Base-by-base conservation (phyloP, 2,329 filamentous ascomycete species). In the Cladosporium cucumerinum region DNA sequence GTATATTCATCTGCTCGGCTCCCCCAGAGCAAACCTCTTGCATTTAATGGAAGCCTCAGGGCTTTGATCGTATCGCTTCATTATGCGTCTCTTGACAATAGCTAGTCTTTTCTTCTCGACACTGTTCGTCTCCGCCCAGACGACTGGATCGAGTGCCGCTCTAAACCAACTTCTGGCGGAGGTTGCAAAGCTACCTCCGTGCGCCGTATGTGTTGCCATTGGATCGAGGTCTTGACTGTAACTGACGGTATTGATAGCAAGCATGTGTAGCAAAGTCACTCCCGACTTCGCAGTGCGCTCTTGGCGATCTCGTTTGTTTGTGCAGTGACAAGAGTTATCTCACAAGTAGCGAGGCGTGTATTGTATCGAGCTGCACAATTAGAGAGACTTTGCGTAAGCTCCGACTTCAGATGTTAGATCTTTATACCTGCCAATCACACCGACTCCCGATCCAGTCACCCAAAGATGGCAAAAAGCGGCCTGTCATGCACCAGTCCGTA, bases 401-500 rank as follows among this genome's bases (percentile, higher is more conserved):
- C 16, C 23, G 36, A 16, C 16, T 6, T 8, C 25, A 55, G 5
- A 7, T 23, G 2, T 8, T 25, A 14, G 52, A 30, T 12, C 12
- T 12, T 12, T 10, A 14, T 23, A 26, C 25, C 3, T 2, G 21
- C 16, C 16, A 12, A 5, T 2, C 1, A 18, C 11, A 39, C 34
- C 26, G 32, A 57, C 21, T 43, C 25, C 10, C 32, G 3, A 26
- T n/a, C 21, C 34, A 57, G 54, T 36, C 25, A 11, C 55, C 6
- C 55, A 58, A 58, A 46, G 30, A 30, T 58, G 55, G 55, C 55
- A 58, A n/a, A 58, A 58, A 25, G 39, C 18, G 12, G 36, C 55
- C 21, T 58, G 55, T 25, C 55, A 30, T 14, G 55, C 55, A 18
- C 55, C 55, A 3, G 23, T 58, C 10, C 32, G 55, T 2, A 16